Base-by-base conservation (phyloP, 768 basidiomycete genomes). In the Tulasnella sp. region DNA sequence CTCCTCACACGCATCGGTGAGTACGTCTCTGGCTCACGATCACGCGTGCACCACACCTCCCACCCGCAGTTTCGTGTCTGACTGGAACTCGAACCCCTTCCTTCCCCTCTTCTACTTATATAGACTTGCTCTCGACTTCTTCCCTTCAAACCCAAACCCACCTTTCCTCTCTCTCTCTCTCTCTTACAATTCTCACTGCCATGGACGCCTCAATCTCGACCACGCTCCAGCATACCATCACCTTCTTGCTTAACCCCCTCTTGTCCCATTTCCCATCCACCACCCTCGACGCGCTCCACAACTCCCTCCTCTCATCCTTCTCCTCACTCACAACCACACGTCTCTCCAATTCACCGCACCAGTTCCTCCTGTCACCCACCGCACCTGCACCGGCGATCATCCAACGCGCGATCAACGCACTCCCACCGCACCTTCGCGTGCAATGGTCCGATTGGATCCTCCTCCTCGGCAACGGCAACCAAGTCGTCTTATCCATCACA, bases 391-490 rank as follows among this genome's bases (percentile, higher is more conserved):
- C 56, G 2, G 17, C 13, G n/a, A 26, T 26, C 27, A 49, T 58
- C 27, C 27, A 15, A 26, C 34, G 45, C 38, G 56, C 56, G 11
- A 42, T 58, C 43, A 19, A 45, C 19, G 19, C 23, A 11, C 45
- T 58, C 56, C 56, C 56, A 17, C 26, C 44, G 19, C 26, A 58
- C 23, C 44, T 47, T 30, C 56, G 56, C n/a, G 56, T 58, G 5
- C 44, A 45, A 11, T 58, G 56, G 56, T 24, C 42, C 21, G 56
- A 58, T 48, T 58, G 56, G 56, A 49, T 58, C 26, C 13, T 58
- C 21, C 56, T 58, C 21, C 79, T 58, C 21, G 47, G 44, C n/a
- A 32, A 49, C 38, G 56, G 56, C 48, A 47, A 58, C 29, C 56
- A 58, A 27, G 17, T 58, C 29, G 38, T 58, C 29, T 23, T 58